Conservation (phyloP, 176 grass and related monocot species). For the Paspalum notatum region DNA sequence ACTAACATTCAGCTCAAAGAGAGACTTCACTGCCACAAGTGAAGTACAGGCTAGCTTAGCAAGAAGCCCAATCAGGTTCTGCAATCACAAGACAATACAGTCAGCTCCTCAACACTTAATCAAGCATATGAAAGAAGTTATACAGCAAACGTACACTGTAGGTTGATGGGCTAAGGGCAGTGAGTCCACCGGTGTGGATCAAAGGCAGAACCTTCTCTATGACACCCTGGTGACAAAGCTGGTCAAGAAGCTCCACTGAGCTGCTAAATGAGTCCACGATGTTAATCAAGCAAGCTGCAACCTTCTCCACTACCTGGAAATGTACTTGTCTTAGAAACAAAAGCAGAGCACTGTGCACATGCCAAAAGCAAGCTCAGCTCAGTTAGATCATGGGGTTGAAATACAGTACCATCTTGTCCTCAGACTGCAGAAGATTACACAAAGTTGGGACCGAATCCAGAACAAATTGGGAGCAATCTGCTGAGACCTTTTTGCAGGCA, state of each 20-base stretch:
- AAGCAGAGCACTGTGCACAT: conserved; percentile 23
- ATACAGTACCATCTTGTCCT: conserved; percentile 67
- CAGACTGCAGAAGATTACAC: conserved; percentile 80
- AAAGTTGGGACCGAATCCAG: conserved; percentile 68
- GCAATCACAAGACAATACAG: conserved; percentile 43
- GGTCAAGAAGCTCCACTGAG: conserved; percentile 76
- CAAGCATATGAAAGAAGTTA: conserved; percentile 6
- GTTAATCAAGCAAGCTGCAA: conserved; percentile 74
- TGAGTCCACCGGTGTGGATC: conserved; percentile 60
- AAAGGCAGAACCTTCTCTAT: conserved; percentile 68
- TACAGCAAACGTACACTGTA: conserved; percentile 63
- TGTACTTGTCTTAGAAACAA: conserved; percentile 23
- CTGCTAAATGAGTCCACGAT: conserved; percentile 66
- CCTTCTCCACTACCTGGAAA: conserved; percentile 79
- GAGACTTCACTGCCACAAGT: conserved; percentile 79
- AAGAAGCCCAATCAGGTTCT: conserved; percentile 84
- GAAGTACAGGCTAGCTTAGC: conserved; percentile 81
- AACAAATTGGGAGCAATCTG: conserved; percentile 67
- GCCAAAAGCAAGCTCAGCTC: neutral
- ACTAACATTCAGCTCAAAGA: conserved; percentile 83
- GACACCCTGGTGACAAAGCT: conserved; percentile 69
- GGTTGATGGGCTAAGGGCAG: conserved; percentile 60
- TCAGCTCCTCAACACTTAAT: conserved; percentile 28
- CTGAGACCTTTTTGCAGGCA: conserved; percentile 71
- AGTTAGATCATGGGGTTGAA: neutral